These are phyloP conservation scores for Craterostigma plantagineum DNA, from an alignment of 257 asterid genomes.

Conservation along the genomic window DNA sequence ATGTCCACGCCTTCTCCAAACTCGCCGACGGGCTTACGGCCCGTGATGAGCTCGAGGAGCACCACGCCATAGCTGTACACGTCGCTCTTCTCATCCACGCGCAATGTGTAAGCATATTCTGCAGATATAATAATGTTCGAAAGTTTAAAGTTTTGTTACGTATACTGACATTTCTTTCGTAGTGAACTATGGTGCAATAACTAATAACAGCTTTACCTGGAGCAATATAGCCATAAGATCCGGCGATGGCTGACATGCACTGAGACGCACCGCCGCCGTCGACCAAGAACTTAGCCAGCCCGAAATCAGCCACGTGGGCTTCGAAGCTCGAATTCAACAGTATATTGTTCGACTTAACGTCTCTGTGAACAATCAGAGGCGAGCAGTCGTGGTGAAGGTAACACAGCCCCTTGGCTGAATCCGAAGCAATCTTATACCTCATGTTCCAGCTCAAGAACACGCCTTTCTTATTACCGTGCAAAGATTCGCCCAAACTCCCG, in stretches of 20 bases:
- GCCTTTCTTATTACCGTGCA: constrained; percentile 79
- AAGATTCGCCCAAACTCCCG: constrained; percentile 85
- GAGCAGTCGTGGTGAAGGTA: constrained; percentile 87
- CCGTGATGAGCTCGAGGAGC: constrained; percentile 34
- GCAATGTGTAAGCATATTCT: constrained; percentile 41
- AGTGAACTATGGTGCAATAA: no score
- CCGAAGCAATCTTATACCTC: constrained; percentile 69
- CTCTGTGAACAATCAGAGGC: constrained; percentile 80
- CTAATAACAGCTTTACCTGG: constrained; percentile 52
- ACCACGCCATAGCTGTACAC: constrained; percentile 55
- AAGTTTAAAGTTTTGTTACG: neutral
- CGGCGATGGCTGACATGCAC: constrained; percentile 93
- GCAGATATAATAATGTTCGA: constrained; percentile 6
- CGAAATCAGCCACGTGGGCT: constrained; percentile 94
- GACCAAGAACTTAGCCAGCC: constrained; percentile 76
- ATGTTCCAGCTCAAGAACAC: constrained; percentile 58
- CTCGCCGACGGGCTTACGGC: constrained; percentile 38
- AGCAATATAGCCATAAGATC: constrained; percentile 94
- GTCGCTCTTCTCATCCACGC: constrained; percentile 45
- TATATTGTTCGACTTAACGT: constrained; percentile 81
- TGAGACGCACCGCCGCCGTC: constrained; percentile 77
- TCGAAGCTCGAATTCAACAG: constrained; percentile 56
- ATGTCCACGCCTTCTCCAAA: constrained; percentile 46
- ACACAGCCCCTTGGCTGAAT: constrained; percentile 79
- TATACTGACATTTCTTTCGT: no score